These are phyloP conservation scores for Bipolaris cookei DNA, from an alignment of 2,329 filamentous ascomycete species.

Conservation along the genomic window DNA sequence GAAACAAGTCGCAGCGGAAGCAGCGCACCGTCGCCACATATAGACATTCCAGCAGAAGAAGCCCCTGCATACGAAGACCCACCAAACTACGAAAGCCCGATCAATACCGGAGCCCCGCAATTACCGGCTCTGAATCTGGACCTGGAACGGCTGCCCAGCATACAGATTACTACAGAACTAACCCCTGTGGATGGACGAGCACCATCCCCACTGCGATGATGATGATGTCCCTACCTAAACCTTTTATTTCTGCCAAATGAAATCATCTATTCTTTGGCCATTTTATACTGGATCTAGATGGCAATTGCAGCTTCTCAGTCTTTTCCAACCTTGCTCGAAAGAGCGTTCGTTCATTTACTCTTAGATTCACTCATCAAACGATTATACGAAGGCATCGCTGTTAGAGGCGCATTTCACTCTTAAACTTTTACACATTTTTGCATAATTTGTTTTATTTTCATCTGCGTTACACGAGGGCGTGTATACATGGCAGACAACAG, in stretches of 20 bases:
- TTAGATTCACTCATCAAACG: too few species aligned
- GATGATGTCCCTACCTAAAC: not conserved
- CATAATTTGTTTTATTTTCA: too few species aligned
- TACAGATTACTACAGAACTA: slow-evolving; percentile 51
- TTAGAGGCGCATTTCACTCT: too few species aligned
- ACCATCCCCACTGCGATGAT: slow-evolving; percentile 18
- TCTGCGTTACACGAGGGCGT: too few species aligned
- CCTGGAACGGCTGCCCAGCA: slow-evolving; percentile 53
- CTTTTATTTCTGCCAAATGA: not conserved
- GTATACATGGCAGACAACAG: too few species aligned
- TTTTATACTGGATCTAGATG: too few species aligned
- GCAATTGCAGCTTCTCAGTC: too few species aligned
- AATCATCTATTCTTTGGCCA: not conserved
- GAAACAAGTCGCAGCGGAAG: slow-evolving; percentile 36
- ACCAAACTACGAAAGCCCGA: slow-evolving; percentile 56
- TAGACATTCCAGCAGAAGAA: slow-evolving; percentile 39
- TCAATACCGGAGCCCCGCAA: slow-evolving; percentile 39
- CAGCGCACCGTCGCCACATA: slow-evolving; percentile 28
- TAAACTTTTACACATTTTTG: too few species aligned
- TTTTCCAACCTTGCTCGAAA: too few species aligned
- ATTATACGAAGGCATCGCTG: too few species aligned
- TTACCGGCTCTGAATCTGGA: slow-evolving; percentile 50
- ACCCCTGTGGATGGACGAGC: slow-evolving; percentile 28
- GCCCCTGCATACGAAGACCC: slow-evolving; percentile 55
- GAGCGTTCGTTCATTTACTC: too few species aligned